Evolutionary conservation across 345 rosid species (phyloP), one percentile per base, ranked within the genome.

Genomic region (Euphorbia lathyris): DNA sequence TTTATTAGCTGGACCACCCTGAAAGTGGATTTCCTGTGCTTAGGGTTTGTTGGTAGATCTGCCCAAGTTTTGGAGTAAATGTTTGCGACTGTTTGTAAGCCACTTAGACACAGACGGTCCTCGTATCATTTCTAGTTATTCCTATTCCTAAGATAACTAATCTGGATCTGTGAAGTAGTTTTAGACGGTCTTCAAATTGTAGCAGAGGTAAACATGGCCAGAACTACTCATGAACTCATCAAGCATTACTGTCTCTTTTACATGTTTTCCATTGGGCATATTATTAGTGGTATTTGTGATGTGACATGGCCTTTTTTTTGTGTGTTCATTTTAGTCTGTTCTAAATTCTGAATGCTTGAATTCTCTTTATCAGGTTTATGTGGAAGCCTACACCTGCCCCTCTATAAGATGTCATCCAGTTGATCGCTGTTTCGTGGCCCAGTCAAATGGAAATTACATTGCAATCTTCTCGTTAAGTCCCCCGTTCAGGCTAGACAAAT

Each of bases 401-500:
- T 83, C 93, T 69, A 73, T 88, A 70, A 81, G 87, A 80, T 67
- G 38, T 60, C 99, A 90, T 70, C 99, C 92, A 1, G 68, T 72
- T 36, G 96, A 88, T 61, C 86, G 88, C 10, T 72, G 55, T 65
- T 92, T 92, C 30, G 81, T 92, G 27, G 92, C 94, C 11, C 97
- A 88, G 74, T 95, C 98, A 48, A 83, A 90, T 76, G 98, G 92
- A 58, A 90, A 95, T 74, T 95, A 92, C 69, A 76, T 88, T n/a
- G 96, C 97, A n/a, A 82, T 92, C 57, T 88, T 92, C 78, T 92
- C 93, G 12, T 73, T 88, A 42, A 80, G 48, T 59, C 86, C 92
- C 36, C 97, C 98, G 58, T 90, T 90, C 81, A 86, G 82, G 87
- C 88, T 92, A 17, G 87, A 92, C 85, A 95, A 87, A 74, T 95